Conservation (phyloP, 352 stramenopile genomes). For the Phytophthora meadii region DNA sequence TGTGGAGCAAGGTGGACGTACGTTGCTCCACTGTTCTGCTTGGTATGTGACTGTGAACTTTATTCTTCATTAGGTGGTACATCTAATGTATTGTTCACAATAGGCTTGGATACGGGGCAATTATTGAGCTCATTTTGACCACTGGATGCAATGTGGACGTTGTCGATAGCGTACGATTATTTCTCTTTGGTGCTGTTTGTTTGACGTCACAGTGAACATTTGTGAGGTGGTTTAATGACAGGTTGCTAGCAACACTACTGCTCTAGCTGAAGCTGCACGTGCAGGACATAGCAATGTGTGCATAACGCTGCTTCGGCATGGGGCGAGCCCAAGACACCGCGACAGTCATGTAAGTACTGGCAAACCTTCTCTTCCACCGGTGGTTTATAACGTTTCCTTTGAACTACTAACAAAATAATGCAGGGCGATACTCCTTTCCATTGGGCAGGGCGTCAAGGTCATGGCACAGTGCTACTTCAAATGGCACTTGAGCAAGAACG, state of each 20-base stretch:
- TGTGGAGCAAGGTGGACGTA: conserved; percentile 56
- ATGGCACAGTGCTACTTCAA: conserved; percentile 56
- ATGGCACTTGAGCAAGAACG: conserved; percentile 54
- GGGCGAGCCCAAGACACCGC: conserved; percentile 46
- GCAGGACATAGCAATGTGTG: conserved; percentile 58
- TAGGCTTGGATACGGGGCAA: conserved; percentile 42
- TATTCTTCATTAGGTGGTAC: neutral
- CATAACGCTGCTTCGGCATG: conserved; percentile 51
- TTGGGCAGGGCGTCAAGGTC: conserved; percentile 62
- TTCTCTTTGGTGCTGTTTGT: neutral
- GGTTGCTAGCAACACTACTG: conserved; percentile 57
- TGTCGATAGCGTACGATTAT: conserved; percentile 54
- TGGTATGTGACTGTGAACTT: conserved; percentile 42
- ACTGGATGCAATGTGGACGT: conserved; percentile 57
- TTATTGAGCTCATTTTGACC: conserved; percentile 50
- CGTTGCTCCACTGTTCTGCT: conserved; percentile 67
- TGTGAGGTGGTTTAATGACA: conserved; percentile 6
- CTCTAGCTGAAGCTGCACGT: conserved; percentile 68
- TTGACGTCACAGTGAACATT: neutral
- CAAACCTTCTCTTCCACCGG: too few relatives aligned
- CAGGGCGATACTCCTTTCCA: conserved; percentile 80
- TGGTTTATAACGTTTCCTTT: neutral
- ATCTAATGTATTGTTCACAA: neutral
- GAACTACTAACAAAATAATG: neutral
- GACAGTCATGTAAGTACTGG: conserved; percentile 42